Conservation (phyloP, 169 alveolate genomes). For the Theileria annulata region DNA sequence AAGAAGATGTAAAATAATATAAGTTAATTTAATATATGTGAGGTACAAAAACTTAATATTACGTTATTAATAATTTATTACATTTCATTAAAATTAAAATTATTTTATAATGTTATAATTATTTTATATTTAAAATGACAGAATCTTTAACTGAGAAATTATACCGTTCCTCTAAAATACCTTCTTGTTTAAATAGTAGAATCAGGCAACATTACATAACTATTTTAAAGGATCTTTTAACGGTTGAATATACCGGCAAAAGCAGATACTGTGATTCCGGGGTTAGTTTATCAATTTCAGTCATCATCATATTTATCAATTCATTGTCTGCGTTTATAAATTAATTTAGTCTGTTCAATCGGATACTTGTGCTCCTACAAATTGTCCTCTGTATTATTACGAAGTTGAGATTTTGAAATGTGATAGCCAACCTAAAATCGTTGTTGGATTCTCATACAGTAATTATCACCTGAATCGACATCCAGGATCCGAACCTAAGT, state of each 20-base stretch:
- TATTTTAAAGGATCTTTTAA: slow-evolving; percentile 49
- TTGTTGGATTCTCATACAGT: slow-evolving; percentile 76
- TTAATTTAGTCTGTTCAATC: slow-evolving; percentile 76
- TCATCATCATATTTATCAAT: no score
- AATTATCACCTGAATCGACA: slow-evolving; percentile 69
- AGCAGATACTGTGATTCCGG: slow-evolving; percentile 73
- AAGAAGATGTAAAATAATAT: no score
- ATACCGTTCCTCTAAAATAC: slow-evolving; percentile 42
- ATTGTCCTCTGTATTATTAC: slow-evolving; percentile 75
- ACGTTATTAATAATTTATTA: no score
- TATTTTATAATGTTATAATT: neutral
- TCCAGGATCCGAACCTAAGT: slow-evolving; percentile 77
- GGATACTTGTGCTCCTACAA: slow-evolving; percentile 71
- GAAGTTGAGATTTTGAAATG: slow-evolving; percentile 72
- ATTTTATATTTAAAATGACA: neutral
- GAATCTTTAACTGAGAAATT: slow-evolving; percentile 11
- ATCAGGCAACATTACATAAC: slow-evolving; percentile 58
- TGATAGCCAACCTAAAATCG: slow-evolving; percentile 65
- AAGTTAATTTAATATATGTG: slow-evolving; percentile 16
- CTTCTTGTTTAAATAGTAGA: slow-evolving; percentile 49
- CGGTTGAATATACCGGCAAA: slow-evolving; percentile 61
- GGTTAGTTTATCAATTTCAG: slow-evolving; percentile 64
- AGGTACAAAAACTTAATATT: neutral
- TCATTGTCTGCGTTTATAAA: no score
- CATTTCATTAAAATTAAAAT: no score